Conservation (phyloP, 306 rosid species). For the Hippophae rhamnoides region DNA sequence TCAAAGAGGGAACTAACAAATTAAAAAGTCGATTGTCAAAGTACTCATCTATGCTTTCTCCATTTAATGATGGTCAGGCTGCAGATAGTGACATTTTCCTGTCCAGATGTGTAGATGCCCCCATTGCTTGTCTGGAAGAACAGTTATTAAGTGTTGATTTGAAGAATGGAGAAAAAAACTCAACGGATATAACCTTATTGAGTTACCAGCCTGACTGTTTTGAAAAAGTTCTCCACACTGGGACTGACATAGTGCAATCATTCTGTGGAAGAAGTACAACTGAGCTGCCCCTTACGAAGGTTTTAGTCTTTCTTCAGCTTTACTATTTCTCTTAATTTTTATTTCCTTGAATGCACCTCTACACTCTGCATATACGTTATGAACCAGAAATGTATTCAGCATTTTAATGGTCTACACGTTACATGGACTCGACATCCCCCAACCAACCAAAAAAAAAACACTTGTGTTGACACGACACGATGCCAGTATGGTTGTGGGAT, state of each 20-base stretch:
- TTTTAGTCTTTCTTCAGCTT: slow-evolving; percentile 13
- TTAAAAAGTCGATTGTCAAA: slow-evolving; percentile 44
- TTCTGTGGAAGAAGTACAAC: slow-evolving; percentile 14
- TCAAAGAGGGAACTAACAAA: slow-evolving; percentile 48
- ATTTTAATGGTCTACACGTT: background rate
- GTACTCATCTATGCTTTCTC: slow-evolving; percentile 39
- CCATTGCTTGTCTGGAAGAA: slow-evolving; percentile 30
- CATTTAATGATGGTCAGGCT: slow-evolving; percentile 17
- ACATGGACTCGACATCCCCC: too few relatives aligned
- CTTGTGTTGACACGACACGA: too few relatives aligned
- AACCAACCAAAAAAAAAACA: too few relatives aligned
- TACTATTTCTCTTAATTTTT: background rate
- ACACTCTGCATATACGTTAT: background rate
- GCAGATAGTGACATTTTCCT: slow-evolving; percentile 19
- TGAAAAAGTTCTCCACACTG: slow-evolving; percentile 20
- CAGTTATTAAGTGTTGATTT: slow-evolving; percentile 24
- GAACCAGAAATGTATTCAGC: background rate
- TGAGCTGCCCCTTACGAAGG: slow-evolving; percentile 18
- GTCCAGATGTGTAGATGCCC: slow-evolving; percentile 28
- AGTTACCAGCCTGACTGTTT: slow-evolving; percentile 20
- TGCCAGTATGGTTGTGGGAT: too few relatives aligned
- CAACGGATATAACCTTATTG: slow-evolving; percentile 17
- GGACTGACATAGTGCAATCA: slow-evolving; percentile 10
- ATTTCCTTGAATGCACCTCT: background rate
- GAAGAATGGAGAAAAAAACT: slow-evolving; percentile 19